A percentile compares a stretch with the other conserved stretches of the same genome.
phyloP scores from a whole-genome alignment of 495 filamentous ascomycete genomes.

The Penicillium turbatum region DNA sequence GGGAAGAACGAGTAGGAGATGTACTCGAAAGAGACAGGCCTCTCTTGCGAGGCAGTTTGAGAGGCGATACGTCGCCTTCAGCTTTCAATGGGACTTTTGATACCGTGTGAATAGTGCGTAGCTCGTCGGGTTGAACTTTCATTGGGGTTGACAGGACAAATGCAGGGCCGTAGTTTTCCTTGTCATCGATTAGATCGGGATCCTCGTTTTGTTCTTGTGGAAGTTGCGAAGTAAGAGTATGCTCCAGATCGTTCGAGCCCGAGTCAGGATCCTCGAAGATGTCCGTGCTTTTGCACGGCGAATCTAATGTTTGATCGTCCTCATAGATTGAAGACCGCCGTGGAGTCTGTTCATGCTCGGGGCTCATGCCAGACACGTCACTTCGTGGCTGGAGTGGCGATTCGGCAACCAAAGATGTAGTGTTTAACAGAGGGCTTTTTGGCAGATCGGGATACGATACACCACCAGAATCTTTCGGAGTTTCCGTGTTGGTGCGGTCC shows the following conservation, averaged over 20 bases:
- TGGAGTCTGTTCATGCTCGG: constrained; percentile 3
- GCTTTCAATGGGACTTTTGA: constrained; percentile 73
- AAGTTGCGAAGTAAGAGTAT: constrained; percentile 1
- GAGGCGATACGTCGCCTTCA: constrained; percentile 57
- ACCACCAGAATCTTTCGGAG: constrained; percentile 6
- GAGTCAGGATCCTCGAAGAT: constrained; percentile 26
- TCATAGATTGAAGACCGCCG: constrained; percentile 4
- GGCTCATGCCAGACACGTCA: constrained; percentile 9
- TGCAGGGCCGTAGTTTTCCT: constrained; percentile 30
- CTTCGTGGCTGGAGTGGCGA: constrained; percentile 15
- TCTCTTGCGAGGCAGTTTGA: constrained; percentile 53
- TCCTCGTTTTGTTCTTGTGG: constrained; percentile 14
- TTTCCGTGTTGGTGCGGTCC: constrained; percentile 9
- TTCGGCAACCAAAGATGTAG: constrained; percentile 15
- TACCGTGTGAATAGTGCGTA: constrained; percentile 60
- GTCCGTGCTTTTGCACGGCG: constrained; percentile 12
- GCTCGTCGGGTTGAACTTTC: constrained; percentile 19
- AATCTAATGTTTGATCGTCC: constrained; percentile 5
- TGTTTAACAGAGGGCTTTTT: constrained; percentile 16
- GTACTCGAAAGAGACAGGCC: constrained; percentile 43
- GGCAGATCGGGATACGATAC: constrained; percentile 29
- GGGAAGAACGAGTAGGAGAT: constrained; percentile 36
- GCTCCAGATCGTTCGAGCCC: neutral
- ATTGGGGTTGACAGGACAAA: constrained; percentile 36
- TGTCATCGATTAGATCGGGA: constrained; percentile 21